Evolutionary conservation across 1,284 basidiomycete genomes (phyloP).

Genomic region (Tilletia indica): DNA sequence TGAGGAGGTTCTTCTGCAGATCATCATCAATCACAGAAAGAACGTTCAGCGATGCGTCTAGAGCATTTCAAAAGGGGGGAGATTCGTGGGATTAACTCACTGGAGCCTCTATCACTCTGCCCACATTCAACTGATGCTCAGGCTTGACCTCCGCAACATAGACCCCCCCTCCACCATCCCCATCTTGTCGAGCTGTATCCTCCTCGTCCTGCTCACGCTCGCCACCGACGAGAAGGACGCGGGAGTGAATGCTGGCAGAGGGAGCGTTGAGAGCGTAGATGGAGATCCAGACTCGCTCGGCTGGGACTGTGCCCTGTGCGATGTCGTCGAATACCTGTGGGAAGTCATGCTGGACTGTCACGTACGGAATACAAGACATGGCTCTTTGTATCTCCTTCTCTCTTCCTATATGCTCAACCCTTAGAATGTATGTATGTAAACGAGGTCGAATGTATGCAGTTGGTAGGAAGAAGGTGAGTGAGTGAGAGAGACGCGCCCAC

Average conservation of each 20-base stretch:
- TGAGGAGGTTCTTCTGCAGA: constrained; percentile 28
- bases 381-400: too few relatives aligned
- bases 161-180: constrained; percentile 10
- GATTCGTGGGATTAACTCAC: too few relatives aligned
- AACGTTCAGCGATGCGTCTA: neutral
- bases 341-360: constrained; percentile 68
- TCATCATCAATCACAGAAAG: neutral
- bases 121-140: constrained; percentile 23
- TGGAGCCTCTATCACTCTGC: constrained; percentile 23
- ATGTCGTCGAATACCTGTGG: constrained; percentile 66
- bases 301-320: constrained; percentile 62
- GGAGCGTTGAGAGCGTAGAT: constrained; percentile 61
- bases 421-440: too few relatives aligned
- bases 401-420: too few relatives aligned
- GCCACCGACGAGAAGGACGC: constrained; percentile 55
- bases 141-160: constrained; percentile 19
- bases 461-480: too few relatives aligned
- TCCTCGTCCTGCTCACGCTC: constrained; percentile 61
- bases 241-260: constrained; percentile 33
- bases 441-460: too few relatives aligned
- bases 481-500: too few relatives aligned
- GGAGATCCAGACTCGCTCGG: constrained; percentile 70
- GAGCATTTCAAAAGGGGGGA: neutral
- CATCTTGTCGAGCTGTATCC: neutral
- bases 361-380: constrained; percentile 40